These are phyloP conservation scores for Cucurbita ficifolia DNA, from an alignment of 306 rosid genomes.

Conservation along the genomic window DNA sequence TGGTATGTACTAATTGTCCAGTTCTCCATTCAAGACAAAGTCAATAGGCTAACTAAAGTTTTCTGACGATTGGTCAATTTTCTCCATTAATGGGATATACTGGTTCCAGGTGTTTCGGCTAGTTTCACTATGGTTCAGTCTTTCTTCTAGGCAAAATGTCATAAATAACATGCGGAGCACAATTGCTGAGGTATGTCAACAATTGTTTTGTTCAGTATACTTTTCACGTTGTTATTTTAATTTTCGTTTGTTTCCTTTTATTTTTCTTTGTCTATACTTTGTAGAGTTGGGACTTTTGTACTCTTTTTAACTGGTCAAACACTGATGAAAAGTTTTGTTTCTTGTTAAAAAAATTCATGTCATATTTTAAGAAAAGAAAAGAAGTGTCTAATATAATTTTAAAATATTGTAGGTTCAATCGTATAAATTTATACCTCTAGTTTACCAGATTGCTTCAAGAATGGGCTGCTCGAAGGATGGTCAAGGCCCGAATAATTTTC, in stretches of 20 bases:
- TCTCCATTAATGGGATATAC: constrained; percentile 10
- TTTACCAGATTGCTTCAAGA: constrained; percentile 93
- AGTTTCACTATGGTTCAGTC: constrained; percentile 79
- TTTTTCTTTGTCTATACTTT: not conserved
- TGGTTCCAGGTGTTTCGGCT: constrained; percentile 74
- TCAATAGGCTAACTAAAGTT: not conserved
- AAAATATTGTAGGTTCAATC: constrained; percentile 61
- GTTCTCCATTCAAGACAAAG: not conserved
- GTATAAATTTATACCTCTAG: constrained; percentile 73
- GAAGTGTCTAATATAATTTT: not conserved
- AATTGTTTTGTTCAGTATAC: not conserved
- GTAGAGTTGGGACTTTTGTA: not conserved
- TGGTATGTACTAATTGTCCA: constrained; percentile 42
- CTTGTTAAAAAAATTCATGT: not conserved
- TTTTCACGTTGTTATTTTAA: not conserved
- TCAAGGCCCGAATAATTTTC: constrained; percentile 57
- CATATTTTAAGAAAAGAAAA: not conserved
- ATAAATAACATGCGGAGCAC: constrained; percentile 60
- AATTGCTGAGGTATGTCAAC: constrained; percentile 45
- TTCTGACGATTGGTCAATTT: not conserved
- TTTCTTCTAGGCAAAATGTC: constrained; percentile 47
- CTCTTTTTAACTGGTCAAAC: not conserved
- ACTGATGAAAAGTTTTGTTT: not conserved
- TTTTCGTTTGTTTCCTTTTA: no score
- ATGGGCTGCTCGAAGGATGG: constrained; percentile 82